Percentiles rank a stretch among this genome's conserved stretches.
These are phyloP conservation scores for Exophiala mesophila DNA, from an alignment of 2,329 filamentous ascomycete species.

Conservation along the genomic window DNA sequence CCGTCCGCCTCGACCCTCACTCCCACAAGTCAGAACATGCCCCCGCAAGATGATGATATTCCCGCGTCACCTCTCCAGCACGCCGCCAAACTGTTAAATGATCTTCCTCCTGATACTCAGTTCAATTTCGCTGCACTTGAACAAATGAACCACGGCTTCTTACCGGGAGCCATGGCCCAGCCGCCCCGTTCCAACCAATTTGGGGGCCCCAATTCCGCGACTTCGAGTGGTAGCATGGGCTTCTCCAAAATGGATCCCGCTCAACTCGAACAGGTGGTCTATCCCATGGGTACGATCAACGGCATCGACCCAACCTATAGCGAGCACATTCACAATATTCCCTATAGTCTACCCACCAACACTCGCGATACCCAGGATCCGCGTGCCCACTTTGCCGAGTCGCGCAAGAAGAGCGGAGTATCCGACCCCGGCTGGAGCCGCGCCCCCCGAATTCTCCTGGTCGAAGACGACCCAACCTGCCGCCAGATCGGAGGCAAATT, in stretches of 20 bases:
- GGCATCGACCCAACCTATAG: slow-evolving; percentile 93
- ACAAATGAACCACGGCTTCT: slow-evolving; percentile 48
- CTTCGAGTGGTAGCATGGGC: slow-evolving; percentile 49
- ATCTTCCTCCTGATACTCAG: slow-evolving; percentile 61
- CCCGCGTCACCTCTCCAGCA: slow-evolving; percentile 65
- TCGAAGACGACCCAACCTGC: slow-evolving; percentile 73
- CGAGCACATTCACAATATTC: slow-evolving; percentile 91
- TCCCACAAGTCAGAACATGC: slow-evolving; percentile 40
- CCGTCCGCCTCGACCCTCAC: slow-evolving; percentile 38
- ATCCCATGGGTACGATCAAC: slow-evolving; percentile 83
- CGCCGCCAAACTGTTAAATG: slow-evolving; percentile 60
- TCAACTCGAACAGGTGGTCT: slow-evolving; percentile 70
- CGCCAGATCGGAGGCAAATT: slow-evolving; percentile 64
- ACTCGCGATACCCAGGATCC: slow-evolving; percentile 32
- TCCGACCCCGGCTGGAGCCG: slow-evolving; percentile 62
- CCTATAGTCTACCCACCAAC: slow-evolving; percentile 63
- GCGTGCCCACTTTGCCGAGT: slow-evolving; percentile 44
- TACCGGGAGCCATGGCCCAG: slow-evolving; percentile 9
- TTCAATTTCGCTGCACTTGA: slow-evolving; percentile 61
- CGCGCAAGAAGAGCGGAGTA: slow-evolving; percentile 57
- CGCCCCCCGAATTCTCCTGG: slow-evolving; percentile 75
- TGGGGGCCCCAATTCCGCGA: slow-evolving; percentile 41
- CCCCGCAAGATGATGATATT: slow-evolving; percentile 51
- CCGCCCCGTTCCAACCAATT: slow-evolving; percentile 47
- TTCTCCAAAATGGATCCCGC: slow-evolving; percentile 45